phyloP scores from a whole-genome alignment of 352 stramenopile genomes.

The Lagenidium giganteum region DNA sequence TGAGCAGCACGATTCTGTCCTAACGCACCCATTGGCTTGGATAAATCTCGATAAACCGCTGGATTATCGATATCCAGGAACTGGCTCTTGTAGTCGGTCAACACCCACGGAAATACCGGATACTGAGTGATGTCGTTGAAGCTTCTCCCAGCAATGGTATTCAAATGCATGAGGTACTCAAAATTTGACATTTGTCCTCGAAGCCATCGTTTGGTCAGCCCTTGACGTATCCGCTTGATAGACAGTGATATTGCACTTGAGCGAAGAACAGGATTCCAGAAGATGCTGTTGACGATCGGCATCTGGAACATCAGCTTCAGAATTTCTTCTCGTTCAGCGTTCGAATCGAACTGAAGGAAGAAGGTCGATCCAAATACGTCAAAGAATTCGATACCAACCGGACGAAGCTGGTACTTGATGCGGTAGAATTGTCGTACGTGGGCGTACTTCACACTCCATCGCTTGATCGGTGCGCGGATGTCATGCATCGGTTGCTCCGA shows the following conservation, averaged over 20 bases:
- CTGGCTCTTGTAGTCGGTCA: conserved; percentile 82
- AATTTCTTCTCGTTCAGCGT: conserved; percentile 37
- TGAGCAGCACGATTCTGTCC: conserved; percentile 58
- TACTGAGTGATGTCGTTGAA: conserved; percentile 99
- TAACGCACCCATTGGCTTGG: conserved; percentile 91
- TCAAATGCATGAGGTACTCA: conserved; percentile 95
- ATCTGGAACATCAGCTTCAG: conserved; percentile 61
- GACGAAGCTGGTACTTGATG: conserved; percentile 63
- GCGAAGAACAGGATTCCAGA: conserved; percentile 51
- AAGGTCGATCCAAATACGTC: conserved; percentile 44
- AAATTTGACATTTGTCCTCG: conserved; percentile 77
- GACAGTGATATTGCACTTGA: conserved; percentile 40
- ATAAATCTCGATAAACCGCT: conserved; percentile 86
- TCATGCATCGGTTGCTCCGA: too few relatives aligned
- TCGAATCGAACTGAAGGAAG: conserved; percentile 48
- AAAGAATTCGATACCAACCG: conserved; percentile 60
- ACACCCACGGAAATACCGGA: conserved; percentile 93
- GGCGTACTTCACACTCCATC: conserved; percentile 47
- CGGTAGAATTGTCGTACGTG: conserved; percentile 56
- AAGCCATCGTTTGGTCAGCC: conserved; percentile 55
- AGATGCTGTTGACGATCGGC: conserved; percentile 64
- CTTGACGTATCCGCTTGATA: conserved; percentile 44
- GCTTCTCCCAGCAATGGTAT: conserved; percentile 90
- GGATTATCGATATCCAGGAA: conserved; percentile 74
- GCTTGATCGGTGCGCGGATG: too few relatives aligned